Conservation (phyloP, 257 asterid species). For the Scutellaria galericulata region DNA sequence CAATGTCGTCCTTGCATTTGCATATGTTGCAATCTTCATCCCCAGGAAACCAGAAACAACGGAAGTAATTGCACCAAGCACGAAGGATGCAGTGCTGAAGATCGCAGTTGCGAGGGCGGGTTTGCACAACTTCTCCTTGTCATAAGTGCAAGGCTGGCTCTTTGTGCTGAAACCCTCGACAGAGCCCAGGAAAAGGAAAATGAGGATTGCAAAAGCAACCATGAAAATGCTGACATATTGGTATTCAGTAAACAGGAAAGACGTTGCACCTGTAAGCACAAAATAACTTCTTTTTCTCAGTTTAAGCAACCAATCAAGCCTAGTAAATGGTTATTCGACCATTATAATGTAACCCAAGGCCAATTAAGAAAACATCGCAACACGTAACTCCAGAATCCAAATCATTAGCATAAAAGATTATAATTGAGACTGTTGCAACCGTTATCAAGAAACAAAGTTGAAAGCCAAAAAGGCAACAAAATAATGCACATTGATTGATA, state of each 20-base stretch:
- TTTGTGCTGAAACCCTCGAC: conserved; percentile 89
- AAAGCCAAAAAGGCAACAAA: background rate
- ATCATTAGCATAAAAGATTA: background rate
- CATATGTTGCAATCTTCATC: conserved; percentile 93
- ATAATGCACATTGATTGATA: conserved; percentile 4
- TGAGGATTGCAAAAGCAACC: conserved; percentile 88
- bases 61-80: conserved; percentile 91
- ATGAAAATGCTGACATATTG: conserved; percentile 84
- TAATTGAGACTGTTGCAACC: background rate
- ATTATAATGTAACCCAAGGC: background rate
- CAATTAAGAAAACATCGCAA: background rate
- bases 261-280: conserved; percentile 75
- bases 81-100: conserved; percentile 77
- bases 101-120: conserved; percentile 88
- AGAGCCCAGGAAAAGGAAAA: conserved; percentile 87
- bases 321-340: background rate
- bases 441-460: background rate
- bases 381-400: conserved; percentile 1
- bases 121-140: conserved; percentile 59
- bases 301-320: background rate
- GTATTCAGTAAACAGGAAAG: conserved; percentile 79
- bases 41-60: conserved; percentile 91
- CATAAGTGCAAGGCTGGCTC: conserved; percentile 59
- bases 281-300: background rate
- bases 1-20: conserved; percentile 89